Evolutionary conservation across 2,329 filamentous ascomycete species (phyloP), one percentile per base, ranked within the genome.

Genomic region (Byssoonygena ceratinophila): DNA sequence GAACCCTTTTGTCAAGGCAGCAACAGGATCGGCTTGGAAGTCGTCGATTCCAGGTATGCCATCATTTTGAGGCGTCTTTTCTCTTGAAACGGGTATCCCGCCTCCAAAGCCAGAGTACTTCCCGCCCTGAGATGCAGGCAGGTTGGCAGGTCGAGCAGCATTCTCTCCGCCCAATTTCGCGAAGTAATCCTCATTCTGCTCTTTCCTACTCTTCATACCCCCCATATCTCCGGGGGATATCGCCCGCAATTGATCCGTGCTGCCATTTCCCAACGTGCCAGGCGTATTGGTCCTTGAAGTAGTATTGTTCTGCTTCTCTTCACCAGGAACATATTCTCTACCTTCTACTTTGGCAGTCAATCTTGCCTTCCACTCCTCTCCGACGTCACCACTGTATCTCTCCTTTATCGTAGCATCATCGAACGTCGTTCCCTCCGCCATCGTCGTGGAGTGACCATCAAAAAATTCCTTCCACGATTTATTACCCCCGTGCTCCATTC

Each of bases 321-420:
- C 78, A 6, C 79, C 81, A 14, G 84, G 84, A 1, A 92, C 85
- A 65, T 94, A 97, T 60, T 94, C 87, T 54, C 78, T 78, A 11
- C 85, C 87, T 68, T 97, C 92, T 5, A 94, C 87, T 73, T 92
- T 91, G 62, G 86, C 87, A 31, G 82, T 83, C 58, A 97, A 70
- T 56, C 89, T 79, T 68, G 95, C 90, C 70, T 96, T 96, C 82
- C 85, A 97, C 72, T 96, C 91, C 69, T 96, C 91, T 52, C 90
- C 91, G 0, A 85, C 86, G 58, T 92, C 87, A 52, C 87, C 86
- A 56, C 89, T 84, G 66, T 97, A 97, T 52, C 91, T 76, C 68
- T 96, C 89, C 55, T 87, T 84, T 59, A 96, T 94, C 5, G 87
- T 92, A 12, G 85, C 87, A 60, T 89, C 85, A 60, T 94, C 89